Base-by-base conservation (phyloP, 176 grass and related monocot species). In the Olyra latifolia region DNA sequence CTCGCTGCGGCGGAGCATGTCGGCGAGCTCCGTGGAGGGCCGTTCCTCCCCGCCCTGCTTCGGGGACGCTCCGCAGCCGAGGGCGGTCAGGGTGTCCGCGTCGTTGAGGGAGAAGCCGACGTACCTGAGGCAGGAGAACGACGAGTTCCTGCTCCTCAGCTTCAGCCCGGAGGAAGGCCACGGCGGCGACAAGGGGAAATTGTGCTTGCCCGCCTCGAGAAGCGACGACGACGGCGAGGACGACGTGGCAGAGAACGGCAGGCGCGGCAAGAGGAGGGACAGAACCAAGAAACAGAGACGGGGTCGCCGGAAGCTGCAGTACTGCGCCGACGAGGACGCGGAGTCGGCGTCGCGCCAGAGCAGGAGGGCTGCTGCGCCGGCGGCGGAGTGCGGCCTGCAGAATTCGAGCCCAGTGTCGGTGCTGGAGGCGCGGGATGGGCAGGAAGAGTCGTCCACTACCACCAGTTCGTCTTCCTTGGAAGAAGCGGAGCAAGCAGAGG, bases 361-460 rank as follows among this genome's bases (percentile, higher is more conserved):
- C 52, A 73, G 59, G 58, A 76, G 42, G 23, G 23, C 22, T 53
- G 6, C 35, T 8, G 60, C 53, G 10, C 4, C 23, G 52, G 39
- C 15, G 24, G 52, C 8, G 14, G 81, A 69, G 19, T 83, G 74
- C 60, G 78, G 23, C 39, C 28, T 29, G 78, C 57, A 79, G 50
- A 56, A 75, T 69, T 83, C 89, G 2, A 97, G 95, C 79, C 95
- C 95, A 54, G 92, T 94, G 82, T 94, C 95, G n/a, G 95, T 98
- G 64, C 72, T 98, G 40, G 68, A 91, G 45, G 62, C 70, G 41
- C 70, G 79, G 17, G 74, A 87, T 3, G 45, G 32, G 17, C 69
- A 71, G 1, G 86, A 87, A 6, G 75, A 78, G 38, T 42, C 20
- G 12, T 83, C 55, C 13, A 81, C 86, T 52, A 52, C 74, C 49